These are phyloP conservation scores for Buddleja alternifolia DNA, from an alignment of 257 asterid genomes.

Conservation along the genomic window DNA sequence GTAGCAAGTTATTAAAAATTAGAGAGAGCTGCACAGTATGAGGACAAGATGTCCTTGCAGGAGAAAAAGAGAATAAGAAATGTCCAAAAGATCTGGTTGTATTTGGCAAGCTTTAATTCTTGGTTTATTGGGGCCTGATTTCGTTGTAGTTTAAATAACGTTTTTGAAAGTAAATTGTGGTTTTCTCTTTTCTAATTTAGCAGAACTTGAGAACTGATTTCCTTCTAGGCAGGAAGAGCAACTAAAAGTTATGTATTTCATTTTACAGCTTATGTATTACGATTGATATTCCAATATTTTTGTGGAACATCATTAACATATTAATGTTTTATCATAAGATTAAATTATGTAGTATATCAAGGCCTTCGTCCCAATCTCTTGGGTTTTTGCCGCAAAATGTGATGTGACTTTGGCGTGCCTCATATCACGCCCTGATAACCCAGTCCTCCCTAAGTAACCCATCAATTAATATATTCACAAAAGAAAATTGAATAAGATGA, in stretches of 20 bases:
- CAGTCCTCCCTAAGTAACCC: neutral
- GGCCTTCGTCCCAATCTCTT: neutral
- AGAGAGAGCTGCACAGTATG: neutral
- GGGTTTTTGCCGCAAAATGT: neutral
- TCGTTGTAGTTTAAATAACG: neutral
- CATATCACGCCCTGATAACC: neutral
- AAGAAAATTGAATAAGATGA: neutral
- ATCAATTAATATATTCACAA: slow-evolving; percentile 9
- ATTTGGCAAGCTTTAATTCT: neutral
- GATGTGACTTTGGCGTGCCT: no score
- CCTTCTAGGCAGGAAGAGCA: neutral
- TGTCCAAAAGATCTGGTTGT: neutral
- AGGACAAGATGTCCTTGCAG: slow-evolving; percentile 11
- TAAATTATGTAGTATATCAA: neutral
- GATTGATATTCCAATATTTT: neutral
- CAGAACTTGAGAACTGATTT: neutral
- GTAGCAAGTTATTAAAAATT: slow-evolving; percentile 1
- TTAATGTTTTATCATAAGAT: neutral
- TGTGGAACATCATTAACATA: slow-evolving; percentile 8
- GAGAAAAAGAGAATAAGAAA: neutral
- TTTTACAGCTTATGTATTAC: neutral
- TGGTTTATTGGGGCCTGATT: slow-evolving; percentile 1
- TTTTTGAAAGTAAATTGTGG: neutral
- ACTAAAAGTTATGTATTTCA: neutral
- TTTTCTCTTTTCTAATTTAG: neutral